Conservation (phyloP, 2,329 filamentous ascomycete genomes). For the Huntiella moniliformis region DNA sequence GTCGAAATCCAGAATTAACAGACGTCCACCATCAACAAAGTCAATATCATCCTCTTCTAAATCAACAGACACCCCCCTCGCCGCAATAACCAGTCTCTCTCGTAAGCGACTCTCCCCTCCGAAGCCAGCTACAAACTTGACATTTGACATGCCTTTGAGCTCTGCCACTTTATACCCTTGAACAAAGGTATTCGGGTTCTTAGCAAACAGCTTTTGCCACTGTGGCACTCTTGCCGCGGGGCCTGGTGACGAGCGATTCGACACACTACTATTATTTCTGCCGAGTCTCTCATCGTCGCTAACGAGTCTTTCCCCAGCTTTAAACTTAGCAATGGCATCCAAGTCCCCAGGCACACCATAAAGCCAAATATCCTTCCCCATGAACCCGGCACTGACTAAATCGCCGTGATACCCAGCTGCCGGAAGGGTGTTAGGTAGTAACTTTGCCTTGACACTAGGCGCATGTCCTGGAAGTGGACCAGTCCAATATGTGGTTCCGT, state of each 20-base stretch:
- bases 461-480: constrained; percentile 31
- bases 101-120: constrained; percentile 25
- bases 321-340: constrained; percentile 35
- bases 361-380: constrained; percentile 54
- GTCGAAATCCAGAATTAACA: constrained; percentile 57
- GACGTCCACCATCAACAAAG: constrained; percentile 59
- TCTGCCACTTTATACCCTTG: constrained; percentile 46
- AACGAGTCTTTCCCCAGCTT: constrained; percentile 14
- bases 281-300: constrained; percentile 13
- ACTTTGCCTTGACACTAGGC: constrained; percentile 36
- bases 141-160: constrained; percentile 44
- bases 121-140: constrained; percentile 51
- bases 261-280: constrained; percentile 21
- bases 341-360: constrained; percentile 61
- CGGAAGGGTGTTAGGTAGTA: constrained; percentile 50
- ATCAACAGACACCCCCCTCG: constrained; percentile 45
- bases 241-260: constrained; percentile 13
- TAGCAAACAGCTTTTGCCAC: constrained; percentile 52
- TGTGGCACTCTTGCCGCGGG: constrained; percentile 32
- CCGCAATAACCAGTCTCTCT: constrained; percentile 49
- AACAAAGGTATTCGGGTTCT: constrained; percentile 50
- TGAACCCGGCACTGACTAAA: constrained; percentile 54
- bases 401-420: constrained; percentile 51
- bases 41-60: constrained; percentile 54
- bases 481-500: constrained; percentile 63